Base-by-base conservation (phyloP, 2,329 filamentous ascomycete species). In the Akanthomyces muscarius region DNA sequence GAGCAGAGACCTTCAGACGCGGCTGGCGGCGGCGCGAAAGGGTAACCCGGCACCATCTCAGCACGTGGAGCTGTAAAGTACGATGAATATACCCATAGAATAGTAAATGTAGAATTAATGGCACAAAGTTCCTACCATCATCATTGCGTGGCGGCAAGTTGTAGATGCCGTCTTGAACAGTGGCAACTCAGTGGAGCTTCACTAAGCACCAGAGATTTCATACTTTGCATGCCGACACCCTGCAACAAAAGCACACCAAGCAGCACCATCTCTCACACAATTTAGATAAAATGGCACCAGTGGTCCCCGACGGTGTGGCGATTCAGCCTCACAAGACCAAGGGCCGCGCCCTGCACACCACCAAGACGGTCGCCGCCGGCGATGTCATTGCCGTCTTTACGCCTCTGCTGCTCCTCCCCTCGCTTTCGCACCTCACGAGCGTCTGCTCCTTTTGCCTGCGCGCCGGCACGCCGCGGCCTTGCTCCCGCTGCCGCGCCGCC, bases 391-490 rank as follows among this genome's bases (percentile, higher is more conserved):
- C 77, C 63, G 69, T 71, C 45, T 83, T 86, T 69, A 64, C 68
- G 30, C 73, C 72, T 18, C 73, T 78, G 45, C 69, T 85, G 52
- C 79, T 81, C 21, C 74, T 85, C 28, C 81, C 84, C 4, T 76
- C 79, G 47, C 75, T 76, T 44, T 71, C 75, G 5, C 75, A 76
- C 64, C 75, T 81, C 62, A 56, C 68, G 4, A 67, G 69, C 18
- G 75, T 78, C 38, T 87, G 84, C 75, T 78, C 78, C 65, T 73
- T 80, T 74, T 86, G 83, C 71, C 75, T 85, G 33, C 68, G 66
- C 44, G 60, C 67, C 33, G 67, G 68, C 51, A 62, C 62, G 38
- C 69, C 70, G 28, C 70, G 69, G 48, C 75, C 78, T 25, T 88
- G 86, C 72, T 80, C 80, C 0, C 80, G 76, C 55, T 88, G 86